phyloP scores from a whole-genome alignment of 78 protist species.

The Emiliania huxleyi region DNA sequence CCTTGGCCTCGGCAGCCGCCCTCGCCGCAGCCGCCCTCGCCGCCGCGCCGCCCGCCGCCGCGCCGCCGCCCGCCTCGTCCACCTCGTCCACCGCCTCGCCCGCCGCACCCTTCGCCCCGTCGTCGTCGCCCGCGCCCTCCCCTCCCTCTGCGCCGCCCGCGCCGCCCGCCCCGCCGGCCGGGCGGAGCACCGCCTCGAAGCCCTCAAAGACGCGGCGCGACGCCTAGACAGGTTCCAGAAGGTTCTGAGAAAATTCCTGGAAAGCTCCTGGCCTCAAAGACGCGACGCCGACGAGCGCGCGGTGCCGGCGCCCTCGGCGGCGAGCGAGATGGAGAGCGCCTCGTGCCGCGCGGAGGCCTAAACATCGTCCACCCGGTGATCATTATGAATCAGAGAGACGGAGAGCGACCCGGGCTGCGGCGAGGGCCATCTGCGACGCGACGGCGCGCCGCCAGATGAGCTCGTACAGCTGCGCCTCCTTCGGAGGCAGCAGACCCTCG shows the following conservation, averaged over 20 bases:
- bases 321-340: neutral
- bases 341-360: neutral
- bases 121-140: too few relatives aligned
- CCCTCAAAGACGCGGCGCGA: neutral
- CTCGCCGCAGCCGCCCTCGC: neutral
- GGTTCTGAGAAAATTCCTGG: too few relatives aligned
- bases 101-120: too few relatives aligned
- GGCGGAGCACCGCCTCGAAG: neutral
- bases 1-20: neutral
- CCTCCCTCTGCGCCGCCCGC: too few relatives aligned
- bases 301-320: neutral
- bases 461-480: conserved; percentile 21
- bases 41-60: too few relatives aligned
- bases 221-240: too few relatives aligned
- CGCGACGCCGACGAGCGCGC: neutral
- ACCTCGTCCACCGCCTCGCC: too few relatives aligned
- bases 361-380: too few relatives aligned
- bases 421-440: neutral
- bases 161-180: too few relatives aligned
- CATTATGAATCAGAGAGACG: too few relatives aligned
- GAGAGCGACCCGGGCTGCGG: neutral
- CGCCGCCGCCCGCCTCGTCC: too few relatives aligned
- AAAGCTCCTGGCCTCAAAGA: too few relatives aligned
- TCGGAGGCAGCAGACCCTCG: neutral
- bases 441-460: conserved; percentile 29